Base-by-base conservation (phyloP, 1,284 basidiomycete genomes). In the Boletus smithii region DNA sequence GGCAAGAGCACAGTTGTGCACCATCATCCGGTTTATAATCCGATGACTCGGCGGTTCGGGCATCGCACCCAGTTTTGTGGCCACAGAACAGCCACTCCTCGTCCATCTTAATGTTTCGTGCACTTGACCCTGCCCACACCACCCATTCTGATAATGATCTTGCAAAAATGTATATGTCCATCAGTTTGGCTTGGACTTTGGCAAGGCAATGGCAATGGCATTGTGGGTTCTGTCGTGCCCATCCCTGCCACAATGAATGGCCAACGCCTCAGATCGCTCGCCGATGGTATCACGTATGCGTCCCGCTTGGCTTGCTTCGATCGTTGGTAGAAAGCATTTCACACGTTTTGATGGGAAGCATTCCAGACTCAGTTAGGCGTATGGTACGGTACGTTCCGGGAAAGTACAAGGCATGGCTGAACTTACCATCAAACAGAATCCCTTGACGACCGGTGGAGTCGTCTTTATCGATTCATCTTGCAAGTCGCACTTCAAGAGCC, bases 341-440 rank as follows among this genome's bases (percentile, higher is more conserved):
- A 47, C 31, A 43, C 42, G 31, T 20, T 42, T 40, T 29, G 22
- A 39, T 54, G 8, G 27, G 18, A 8, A 13, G n/a, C 16, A 32
- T 5, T 20, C 29, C 23, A 6, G 16, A n/a, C 6, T 10, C 24
- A 36, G 23, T 33, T 30, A 16, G 31, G 20, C 27, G 23, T 29
- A 30, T 20, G 14, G 16, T 9, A 26, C 7, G 22, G 20, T 8
- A 24, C 22, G 20, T 9, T 38, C 10, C 13, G 9, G 24, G 37
- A 39, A 50, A 38, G 24, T 36, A 57, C 41, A 44, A 42, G 17
- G 35, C 7, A 36, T 22, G 31, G 26, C 24, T 35, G 13, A 27
- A 20, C 24, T 11, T 32, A 8, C 17, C 32, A 27, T 22, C 24
- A 26, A 26, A 13, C 26, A n/a, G 2, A 23, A 27, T 5, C 4